phyloP scores from a whole-genome alignment of 2,329 filamentous ascomycete genomes.

The Colletotrichum musicola region DNA sequence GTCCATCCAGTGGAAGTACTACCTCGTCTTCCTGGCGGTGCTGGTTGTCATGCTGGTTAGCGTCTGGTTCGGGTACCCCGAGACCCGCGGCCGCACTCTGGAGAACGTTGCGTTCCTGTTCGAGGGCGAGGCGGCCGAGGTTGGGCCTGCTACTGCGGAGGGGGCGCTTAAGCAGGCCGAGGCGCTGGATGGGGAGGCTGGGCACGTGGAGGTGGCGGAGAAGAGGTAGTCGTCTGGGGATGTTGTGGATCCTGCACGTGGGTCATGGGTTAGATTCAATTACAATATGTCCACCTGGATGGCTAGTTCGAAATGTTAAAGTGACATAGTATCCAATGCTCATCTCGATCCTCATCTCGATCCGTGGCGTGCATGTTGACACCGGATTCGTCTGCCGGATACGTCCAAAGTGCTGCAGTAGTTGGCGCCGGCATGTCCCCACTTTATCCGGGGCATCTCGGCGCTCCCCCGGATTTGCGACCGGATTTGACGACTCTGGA shows the following conservation, averaged over 20 bases:
- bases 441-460: neutral
- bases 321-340: neutral
- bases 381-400: neutral
- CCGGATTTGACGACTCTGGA: too few relatives aligned
- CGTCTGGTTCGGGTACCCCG: conserved; percentile 34
- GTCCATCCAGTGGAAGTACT: conserved; percentile 56
- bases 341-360: neutral
- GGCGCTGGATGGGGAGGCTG: neutral
- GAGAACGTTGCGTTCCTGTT: conserved; percentile 31
- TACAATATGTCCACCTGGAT: neutral
- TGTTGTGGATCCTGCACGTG: neutral
- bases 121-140: conserved; percentile 2
- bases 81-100: conserved; percentile 37
- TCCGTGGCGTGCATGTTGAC: neutral
- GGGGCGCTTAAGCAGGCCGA: conserved; percentile 7
- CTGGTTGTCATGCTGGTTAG: conserved; percentile 58
- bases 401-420: neutral
- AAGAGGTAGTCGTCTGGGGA: neutral
- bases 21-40: conserved; percentile 55
- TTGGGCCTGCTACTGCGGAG: conserved; percentile 8
- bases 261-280: neutral
- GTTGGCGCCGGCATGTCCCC: too few relatives aligned
- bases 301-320: neutral
- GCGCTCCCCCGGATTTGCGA: too few relatives aligned
- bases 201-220: conserved; percentile 11